Conservation (phyloP, 2,329 filamentous ascomycete genomes). For the Byssothecium circinans region DNA sequence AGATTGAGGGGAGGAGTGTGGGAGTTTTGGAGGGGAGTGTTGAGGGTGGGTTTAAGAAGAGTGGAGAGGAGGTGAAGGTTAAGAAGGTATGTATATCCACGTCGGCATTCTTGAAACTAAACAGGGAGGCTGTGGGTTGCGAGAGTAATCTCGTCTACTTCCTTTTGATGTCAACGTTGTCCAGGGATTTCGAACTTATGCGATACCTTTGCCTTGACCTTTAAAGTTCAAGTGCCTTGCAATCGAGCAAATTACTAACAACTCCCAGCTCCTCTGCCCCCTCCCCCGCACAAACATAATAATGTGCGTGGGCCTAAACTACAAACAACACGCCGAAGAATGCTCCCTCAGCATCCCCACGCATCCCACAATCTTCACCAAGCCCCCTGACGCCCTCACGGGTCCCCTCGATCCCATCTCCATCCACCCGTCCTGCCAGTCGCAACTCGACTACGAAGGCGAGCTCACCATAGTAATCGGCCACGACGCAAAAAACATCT, state of each 20-base stretch:
- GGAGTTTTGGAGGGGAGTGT: constrained; percentile 34
- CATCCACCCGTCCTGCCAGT: constrained; percentile 36
- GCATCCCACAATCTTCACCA: constrained; percentile 41
- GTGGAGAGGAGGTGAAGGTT: constrained; percentile 27
- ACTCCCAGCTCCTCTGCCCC: constrained; percentile 29
- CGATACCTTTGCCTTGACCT: no score
- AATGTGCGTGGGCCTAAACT: constrained; percentile 41
- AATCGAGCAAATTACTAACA: not conserved
- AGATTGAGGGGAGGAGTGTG: constrained; percentile 35
- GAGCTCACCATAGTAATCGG: constrained; percentile 41
- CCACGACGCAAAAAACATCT: constrained; percentile 40
- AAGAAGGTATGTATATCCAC: constrained; percentile 22
- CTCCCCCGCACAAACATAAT: constrained; percentile 33
- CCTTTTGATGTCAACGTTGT: no score
- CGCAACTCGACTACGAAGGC: constrained; percentile 42
- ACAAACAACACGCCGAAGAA: constrained; percentile 38
- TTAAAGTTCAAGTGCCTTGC: no score
- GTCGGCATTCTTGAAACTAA: no score
- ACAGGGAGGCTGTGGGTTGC: no score
- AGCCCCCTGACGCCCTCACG: constrained; percentile 39
- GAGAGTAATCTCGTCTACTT: no score
- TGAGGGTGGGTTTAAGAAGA: constrained; percentile 33
- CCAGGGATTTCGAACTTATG: no score
- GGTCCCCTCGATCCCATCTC: constrained; percentile 34
- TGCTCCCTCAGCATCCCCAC: constrained; percentile 34